Percentiles rank a stretch among this genome's conserved stretches.
phyloP scores from a whole-genome alignment of 176 grass and related monocot genomes.

The Lolium rigidum region DNA sequence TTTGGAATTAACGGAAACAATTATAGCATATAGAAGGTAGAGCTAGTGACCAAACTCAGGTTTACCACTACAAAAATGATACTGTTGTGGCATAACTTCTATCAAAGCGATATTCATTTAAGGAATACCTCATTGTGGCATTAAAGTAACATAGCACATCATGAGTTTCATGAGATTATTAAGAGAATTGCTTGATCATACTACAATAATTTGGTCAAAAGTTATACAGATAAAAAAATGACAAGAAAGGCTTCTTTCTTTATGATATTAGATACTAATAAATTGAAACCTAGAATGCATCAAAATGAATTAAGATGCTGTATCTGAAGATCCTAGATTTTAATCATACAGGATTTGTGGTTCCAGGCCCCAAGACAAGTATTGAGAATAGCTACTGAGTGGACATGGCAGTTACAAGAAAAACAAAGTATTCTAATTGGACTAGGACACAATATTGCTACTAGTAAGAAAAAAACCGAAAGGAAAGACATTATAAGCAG shows the following conservation, averaged over 20 bases:
- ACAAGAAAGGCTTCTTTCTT: neutral
- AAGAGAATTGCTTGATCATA: neutral
- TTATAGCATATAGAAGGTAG: neutral
- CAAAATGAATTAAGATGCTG: constrained; percentile 1
- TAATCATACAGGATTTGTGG: neutral
- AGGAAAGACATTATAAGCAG: neutral
- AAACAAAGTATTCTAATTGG: neutral
- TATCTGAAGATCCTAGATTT: neutral
- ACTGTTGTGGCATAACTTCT: neutral
- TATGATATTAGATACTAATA: neutral
- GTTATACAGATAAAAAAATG: neutral
- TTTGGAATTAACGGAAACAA: neutral
- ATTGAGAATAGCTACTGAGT: neutral
- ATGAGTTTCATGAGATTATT: neutral
- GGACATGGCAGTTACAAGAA: neutral
- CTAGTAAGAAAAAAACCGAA: neutral
- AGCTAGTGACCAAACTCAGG: neutral
- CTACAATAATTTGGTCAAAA: neutral
- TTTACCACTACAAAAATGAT: too few relatives aligned
- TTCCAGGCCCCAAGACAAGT: neutral
- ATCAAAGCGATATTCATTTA: neutral
- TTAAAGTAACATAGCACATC: neutral
- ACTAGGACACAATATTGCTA: neutral
- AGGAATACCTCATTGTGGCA: neutral
- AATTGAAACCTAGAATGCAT: neutral